Evolutionary conservation across 2,329 filamentous ascomycete species (phyloP), one percentile per base, ranked within the genome.

Genomic region (Aspergillus sp.): DNA sequence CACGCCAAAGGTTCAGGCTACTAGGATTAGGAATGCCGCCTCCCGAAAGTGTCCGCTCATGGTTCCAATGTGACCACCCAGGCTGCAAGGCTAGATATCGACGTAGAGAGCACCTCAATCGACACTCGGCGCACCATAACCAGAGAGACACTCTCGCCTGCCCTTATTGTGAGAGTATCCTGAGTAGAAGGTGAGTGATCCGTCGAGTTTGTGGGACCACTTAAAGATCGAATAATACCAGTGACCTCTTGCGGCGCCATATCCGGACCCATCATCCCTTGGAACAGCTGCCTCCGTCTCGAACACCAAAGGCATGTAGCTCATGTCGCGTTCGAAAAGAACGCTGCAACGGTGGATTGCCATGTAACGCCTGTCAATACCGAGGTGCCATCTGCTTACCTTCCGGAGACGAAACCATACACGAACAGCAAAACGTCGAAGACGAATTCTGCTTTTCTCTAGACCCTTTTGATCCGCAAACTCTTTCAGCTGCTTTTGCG

Each of bases 61-160:
- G n/a, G n/a, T 22, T 22, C 19, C 25, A 13, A 13, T 51, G 48
- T 20, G 19, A 29, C 10, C 34, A 41, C 28, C 46, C 46, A 5
- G 39, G 30, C 19, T 49, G 48, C 25, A 33, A 26, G n/a, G 39
- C 43, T 4, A 38, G 28, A 15, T 49, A 51, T 37, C 39, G 28
- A 12, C 48, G 43, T 27, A 50, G 43, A 37, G 47, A 50, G 32
- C 47, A 50, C 33, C 32, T 50, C 5, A 40, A 43, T 22, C 40
- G 46, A 22, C 47, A 50, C 26, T 24, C 15, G 7, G 36, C 30
- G 5, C 33, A 35, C 19, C 40, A 43, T 37, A 15, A 26, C n/a
- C 14, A 25, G 22, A 20, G 33, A 13, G 32, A 10, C 24, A 30
- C 24, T 16, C 29, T 41, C 16, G 15, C 36, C 10, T 48, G 45